Base-by-base conservation (phyloP, 1,284 basidiomycete genomes). In the Cryptococcus sp. region DNA sequence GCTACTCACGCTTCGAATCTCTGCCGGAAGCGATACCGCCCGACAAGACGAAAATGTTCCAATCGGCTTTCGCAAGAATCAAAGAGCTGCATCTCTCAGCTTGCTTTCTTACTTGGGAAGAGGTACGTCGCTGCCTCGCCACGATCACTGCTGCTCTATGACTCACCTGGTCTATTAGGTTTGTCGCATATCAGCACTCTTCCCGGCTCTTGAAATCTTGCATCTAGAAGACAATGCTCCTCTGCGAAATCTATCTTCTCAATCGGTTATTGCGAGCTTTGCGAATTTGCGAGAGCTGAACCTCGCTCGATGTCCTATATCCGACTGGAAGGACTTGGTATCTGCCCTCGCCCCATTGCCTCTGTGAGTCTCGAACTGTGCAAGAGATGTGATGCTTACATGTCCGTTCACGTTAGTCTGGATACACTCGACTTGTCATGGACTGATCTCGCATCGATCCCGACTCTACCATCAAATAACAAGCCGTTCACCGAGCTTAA, bases 1-100 rank as follows among this genome's bases (percentile, higher is more conserved):
- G 75, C 91, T 85, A 78, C 85, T 81, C 46, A 10, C 88, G 85
- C 68, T 84, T 87, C 51, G 78, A 88, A 58, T 68, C 70, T 41
- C 77, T 78, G 13, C 73, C 79, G 11, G 58, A 54, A 7, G 64
- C 75, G 48, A 46, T 67, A 44, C 61, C 58, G 34, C 17, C 64
- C 41, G 54, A 44, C 34, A 59, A 6, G 52, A 43, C 16, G 15
- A 2, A 0, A 37, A 40, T 0, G 39, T 25, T 43, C 69, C 74
- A 82, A 55, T 49, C 59, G 13, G 83, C 86, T 0, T 90, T 92
- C 72, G 59, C 69, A 1, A 73, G 74, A 13, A 71, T 95, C 45
- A 79, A 78, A 19, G 87, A 89, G 64, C 78, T 96, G 43, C 85
- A 88, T 54, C 77, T 96, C n/a, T 94, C 90, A 67, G 82, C 80